Percentiles rank a stretch among this genome's conserved stretches.
Evolutionary conservation across 108 stramenopile species (phyloP).

Genomic region (Cylindrotheca closterium): DNA sequence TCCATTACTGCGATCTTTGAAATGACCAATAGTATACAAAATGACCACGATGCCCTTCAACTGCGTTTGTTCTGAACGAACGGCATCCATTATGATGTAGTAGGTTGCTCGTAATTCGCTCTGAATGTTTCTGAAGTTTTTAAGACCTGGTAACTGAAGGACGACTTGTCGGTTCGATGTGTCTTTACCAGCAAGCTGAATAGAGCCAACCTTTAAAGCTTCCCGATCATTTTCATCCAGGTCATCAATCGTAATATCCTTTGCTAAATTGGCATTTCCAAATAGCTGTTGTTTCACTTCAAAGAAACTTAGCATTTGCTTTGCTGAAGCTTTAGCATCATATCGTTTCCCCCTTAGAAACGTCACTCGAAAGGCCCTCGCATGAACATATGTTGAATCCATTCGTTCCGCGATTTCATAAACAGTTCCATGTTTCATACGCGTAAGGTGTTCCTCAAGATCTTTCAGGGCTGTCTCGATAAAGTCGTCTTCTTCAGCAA

Average conservation of each 20-base stretch:
- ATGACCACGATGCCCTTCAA: background rate
- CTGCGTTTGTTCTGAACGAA: background rate
- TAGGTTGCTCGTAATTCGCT: background rate
- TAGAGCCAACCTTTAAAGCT: constrained; percentile 12
- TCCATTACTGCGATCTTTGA: background rate
- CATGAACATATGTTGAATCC: constrained; percentile 19
- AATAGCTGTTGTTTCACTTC: constrained; percentile 16
- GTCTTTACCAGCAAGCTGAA: constrained; percentile 16
- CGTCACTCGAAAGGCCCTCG: constrained; percentile 4
- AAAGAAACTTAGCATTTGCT: constrained; percentile 11
- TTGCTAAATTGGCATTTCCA: constrained; percentile 2
- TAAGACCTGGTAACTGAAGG: constrained; percentile 8
- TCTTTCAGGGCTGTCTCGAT: no score
- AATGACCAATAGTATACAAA: background rate
- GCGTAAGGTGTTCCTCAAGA: background rate
- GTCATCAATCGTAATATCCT: constrained; percentile 5
- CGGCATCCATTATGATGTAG: background rate
- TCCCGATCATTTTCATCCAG: constrained; percentile 13
- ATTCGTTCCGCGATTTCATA: constrained; percentile 10
- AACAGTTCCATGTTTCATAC: background rate
- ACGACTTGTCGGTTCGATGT: constrained; percentile 9
- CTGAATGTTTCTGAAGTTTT: constrained; percentile 7
- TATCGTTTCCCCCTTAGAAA: constrained; percentile 15
- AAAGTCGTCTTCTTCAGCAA: no score
- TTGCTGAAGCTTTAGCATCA: constrained; percentile 6